Evolutionary conservation across 139 green algal species (phyloP).

Genomic region (Medakamo hakoo): DNA sequence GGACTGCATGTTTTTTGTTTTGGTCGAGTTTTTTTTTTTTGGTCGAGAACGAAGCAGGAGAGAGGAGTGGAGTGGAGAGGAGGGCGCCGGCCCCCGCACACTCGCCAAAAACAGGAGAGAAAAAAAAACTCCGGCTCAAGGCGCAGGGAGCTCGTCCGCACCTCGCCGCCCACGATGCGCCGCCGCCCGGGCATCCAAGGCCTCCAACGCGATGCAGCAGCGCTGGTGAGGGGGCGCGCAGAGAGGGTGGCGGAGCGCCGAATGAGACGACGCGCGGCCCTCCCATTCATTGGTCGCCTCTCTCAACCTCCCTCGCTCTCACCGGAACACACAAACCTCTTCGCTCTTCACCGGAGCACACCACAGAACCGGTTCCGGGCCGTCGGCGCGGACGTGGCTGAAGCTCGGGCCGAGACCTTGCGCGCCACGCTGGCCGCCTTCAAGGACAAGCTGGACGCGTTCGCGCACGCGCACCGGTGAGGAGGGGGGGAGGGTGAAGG

Average conservation of each 20-base stretch:
- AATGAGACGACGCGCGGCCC: not conserved
- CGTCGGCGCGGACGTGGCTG: constrained; percentile 29
- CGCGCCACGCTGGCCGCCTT: constrained; percentile 47
- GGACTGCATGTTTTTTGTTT: too few relatives aligned
- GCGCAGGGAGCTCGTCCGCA: constrained; percentile 2
- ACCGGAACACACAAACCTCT: not conserved
- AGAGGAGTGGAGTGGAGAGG: not conserved
- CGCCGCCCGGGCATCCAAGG: constrained; percentile 48
- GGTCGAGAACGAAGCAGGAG: too few relatives aligned
- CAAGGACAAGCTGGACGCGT: constrained; percentile 64
- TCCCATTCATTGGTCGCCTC: too few relatives aligned
- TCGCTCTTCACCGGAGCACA: not conserved
- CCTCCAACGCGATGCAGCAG: constrained; percentile 25
- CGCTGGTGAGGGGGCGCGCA: constrained; percentile 19
- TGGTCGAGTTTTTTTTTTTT: too few relatives aligned
- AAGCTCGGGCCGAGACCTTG: constrained; percentile 33
- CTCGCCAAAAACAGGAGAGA: too few relatives aligned
- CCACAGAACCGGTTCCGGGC: constrained; percentile 26
- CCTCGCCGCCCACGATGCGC: constrained; percentile 28
- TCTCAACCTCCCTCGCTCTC: not conserved
- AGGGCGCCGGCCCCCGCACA: too few relatives aligned
- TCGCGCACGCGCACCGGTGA: constrained; percentile 69
- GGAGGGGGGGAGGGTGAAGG: not conserved
- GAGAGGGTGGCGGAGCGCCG: not conserved
- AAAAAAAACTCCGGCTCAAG: not conserved